phyloP scores from a whole-genome alignment of 768 basidiomycete species.

The Lactarius hengduanensis region DNA sequence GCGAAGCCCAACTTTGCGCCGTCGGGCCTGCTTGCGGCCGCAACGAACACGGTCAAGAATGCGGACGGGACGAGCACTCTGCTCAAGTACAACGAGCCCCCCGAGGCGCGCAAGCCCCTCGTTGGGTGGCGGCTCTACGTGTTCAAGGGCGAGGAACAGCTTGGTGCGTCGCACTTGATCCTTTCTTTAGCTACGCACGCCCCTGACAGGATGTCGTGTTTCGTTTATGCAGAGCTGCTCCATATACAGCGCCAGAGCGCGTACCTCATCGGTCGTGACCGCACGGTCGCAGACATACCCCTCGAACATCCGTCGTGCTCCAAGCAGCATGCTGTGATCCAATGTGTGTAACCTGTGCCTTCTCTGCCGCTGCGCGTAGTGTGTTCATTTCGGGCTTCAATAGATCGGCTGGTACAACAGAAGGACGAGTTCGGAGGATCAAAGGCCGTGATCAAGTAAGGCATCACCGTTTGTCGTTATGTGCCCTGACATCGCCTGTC shows the following conservation, averaged over 20 bases:
- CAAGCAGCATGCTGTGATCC: slow-evolving; percentile 97
- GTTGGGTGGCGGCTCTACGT: slow-evolving; percentile 95
- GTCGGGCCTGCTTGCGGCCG: slow-evolving; percentile 92
- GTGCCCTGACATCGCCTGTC: slow-evolving; percentile 8
- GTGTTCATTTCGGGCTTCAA: slow-evolving; percentile 17
- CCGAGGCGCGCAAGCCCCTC: slow-evolving; percentile 91
- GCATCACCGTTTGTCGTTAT: slow-evolving; percentile 23
- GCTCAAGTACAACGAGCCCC: slow-evolving; percentile 97
- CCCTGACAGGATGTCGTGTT: not conserved
- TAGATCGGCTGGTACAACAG: slow-evolving; percentile 80
- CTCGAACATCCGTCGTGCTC: slow-evolving; percentile 97
- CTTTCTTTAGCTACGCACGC: not conserved
- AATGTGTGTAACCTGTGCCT: slow-evolving; percentile 54
- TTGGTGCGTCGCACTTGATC: slow-evolving; percentile 56
- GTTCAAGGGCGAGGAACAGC: slow-evolving; percentile 92
- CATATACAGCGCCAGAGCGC: slow-evolving; percentile 94
- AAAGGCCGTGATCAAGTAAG: slow-evolving; percentile 83
- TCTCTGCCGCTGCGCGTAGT: not conserved
- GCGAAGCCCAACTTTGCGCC: slow-evolving; percentile 86
- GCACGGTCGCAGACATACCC: slow-evolving; percentile 79
- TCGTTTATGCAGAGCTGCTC: slow-evolving; percentile 62
- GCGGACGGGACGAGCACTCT: slow-evolving; percentile 76
- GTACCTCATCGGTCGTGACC: slow-evolving; percentile 90
- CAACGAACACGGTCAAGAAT: slow-evolving; percentile 85
- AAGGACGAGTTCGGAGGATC: slow-evolving; percentile 83